Base-by-base conservation (phyloP, 805 yeast genomes). In the Ogataea parapolymorpha region DNA sequence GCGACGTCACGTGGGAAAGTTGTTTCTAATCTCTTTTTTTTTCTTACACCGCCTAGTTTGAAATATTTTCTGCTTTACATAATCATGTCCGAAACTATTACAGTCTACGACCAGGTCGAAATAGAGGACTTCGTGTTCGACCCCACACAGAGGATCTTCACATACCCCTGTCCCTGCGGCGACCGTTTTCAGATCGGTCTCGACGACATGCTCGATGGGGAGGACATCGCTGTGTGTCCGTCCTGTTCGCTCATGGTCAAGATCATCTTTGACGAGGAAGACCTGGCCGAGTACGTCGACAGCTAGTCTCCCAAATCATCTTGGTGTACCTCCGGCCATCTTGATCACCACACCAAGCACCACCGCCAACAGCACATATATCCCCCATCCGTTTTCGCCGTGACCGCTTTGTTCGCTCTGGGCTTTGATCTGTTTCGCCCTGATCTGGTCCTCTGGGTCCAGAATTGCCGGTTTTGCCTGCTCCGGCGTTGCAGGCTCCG, bases 111-210 rank as follows among this genome's bases (percentile, higher is more conserved):
- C 63, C 95, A 93, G 61, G 82, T 93, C 42, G 99, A 93, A 70
- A 93, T 93, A 38, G 99, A 93, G 64, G 99, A 93, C 62, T 90
- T 93, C 80, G 81, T 89, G 2, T 93, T 79, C 60, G 97, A 93
- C 61, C 79, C 90, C 3, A 71, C 68, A n/a, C 79, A 85, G 11
- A 89, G 85, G 61, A 65, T 87, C 18, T 87, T 90, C 65, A 84
- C 88, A 37, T 91, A 90, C 56, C 99, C 99, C 4, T 93, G 99
- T 70, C 99, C 99, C 1, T 93, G 99, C 64, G 99, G 99, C 8
- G 99, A 93, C 63, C 74, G 80, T 56, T 93, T 93, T 65, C 95
- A 91, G 58, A 85, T 93, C 20, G 71, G 78, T 23, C 70, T 89
- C 37, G 93, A 84, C 53, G 99, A 93, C 59, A 70, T 93, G 62